Base-by-base conservation (phyloP, 352 stramenopile species). In the Aphanomyces euteiches region DNA sequence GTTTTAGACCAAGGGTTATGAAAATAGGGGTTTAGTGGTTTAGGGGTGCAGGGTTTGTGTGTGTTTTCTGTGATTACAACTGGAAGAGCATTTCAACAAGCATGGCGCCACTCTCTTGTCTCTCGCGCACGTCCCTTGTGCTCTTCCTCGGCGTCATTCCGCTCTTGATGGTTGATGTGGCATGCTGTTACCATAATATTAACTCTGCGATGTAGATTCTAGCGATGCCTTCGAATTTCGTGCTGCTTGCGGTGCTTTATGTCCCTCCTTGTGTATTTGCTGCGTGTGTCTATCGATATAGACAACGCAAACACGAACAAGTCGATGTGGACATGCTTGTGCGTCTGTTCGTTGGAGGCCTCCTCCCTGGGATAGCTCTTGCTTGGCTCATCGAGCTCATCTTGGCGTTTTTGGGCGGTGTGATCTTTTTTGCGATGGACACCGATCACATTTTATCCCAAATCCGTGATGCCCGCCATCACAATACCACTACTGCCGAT, bases 381-480 rank as follows among this genome's bases (percentile, higher is more conserved):
- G 82, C 81, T 7, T 15, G 87, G 17, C n/a, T 77, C 7, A 60
- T 68, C 12, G 76, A 92, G 61, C 13, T 72, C 7, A 41, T 81
- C 36, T 54, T 92, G 7, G 74, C 75, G 7, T 76, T 78, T 3
- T 41, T 88, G 10, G 75, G 77, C 66, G 75, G 75, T 1, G 17
- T 77, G 2, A 3, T 88, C 19, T 90, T 83, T 76, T 88, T 90
- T 73, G 81, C 72, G 60, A 75, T 88, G 74, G 81, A 92, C 67
- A 64, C 76, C 38, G 58, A 73, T 19, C 74, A 78, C 10, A 75
- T 92, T 34, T 19, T 75, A 21, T 43, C 71, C 21, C 81, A 92
- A 73, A 61, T 88, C 0, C 64, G 84, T 10, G 43, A 75, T 34
- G 7, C 50, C 50, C 50, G 8, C 28, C 67, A 57, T 41, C 65